A percentile compares a stretch with the other conserved stretches of the same genome.
Conservation (phyloP, 371 early-diverging fungal genomes). For the Apophysomyces variabilis region DNA sequence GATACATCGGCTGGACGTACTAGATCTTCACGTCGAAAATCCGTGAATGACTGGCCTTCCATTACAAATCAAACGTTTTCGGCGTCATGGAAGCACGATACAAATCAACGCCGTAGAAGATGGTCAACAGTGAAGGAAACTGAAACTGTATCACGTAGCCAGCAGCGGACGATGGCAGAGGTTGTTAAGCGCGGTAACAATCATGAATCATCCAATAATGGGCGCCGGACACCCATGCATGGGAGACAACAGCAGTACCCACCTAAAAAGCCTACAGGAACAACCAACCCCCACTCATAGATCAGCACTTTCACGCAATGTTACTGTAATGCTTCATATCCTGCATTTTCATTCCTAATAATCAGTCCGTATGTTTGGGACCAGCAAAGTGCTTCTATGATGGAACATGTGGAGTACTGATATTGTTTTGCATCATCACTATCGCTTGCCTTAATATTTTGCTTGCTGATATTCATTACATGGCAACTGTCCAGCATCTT, state of each 20-base stretch:
- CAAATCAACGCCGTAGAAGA: slow-evolving; percentile 24
- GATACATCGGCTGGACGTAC: neutral
- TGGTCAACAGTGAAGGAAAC: slow-evolving; percentile 31
- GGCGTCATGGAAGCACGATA: neutral
- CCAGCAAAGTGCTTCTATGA: neutral
- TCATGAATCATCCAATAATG: slow-evolving; percentile 4
- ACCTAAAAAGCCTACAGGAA: neutral
- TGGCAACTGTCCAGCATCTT: no score
- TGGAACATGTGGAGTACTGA: no score
- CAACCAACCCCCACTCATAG: neutral
- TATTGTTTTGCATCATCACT: no score
- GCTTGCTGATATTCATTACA: no score
- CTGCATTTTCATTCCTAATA: neutral
- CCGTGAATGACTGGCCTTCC: slow-evolving; percentile 22
- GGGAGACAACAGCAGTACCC: slow-evolving; percentile 2
- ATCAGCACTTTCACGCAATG: neutral
- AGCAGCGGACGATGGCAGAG: slow-evolving; percentile 19
- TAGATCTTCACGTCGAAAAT: slow-evolving; percentile 11
- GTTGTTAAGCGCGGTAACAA: slow-evolving; percentile 10
- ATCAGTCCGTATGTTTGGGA: neutral
- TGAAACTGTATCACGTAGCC: neutral
- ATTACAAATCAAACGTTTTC: slow-evolving; percentile 18
- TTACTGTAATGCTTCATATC: neutral
- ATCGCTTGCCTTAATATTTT: no score
- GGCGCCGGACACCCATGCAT: slow-evolving; percentile 11